Base-by-base conservation (phyloP, 1,284 basidiomycete species). In the Irpex sp. region DNA sequence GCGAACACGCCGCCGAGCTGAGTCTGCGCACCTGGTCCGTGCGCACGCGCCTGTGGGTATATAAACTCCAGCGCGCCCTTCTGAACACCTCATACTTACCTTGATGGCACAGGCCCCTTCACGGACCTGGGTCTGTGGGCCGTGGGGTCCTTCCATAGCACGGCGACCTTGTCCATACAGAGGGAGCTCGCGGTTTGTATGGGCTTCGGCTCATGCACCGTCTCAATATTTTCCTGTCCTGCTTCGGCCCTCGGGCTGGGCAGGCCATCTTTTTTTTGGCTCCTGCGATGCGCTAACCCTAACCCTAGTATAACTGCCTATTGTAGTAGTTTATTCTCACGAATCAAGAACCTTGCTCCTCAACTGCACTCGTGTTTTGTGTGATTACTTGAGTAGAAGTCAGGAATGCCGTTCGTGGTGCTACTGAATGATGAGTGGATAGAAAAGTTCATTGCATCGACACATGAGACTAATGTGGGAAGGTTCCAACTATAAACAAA, bases 141-240 rank as follows among this genome's bases (percentile, higher is more conserved):
- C 67, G 73, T 73, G 62, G 77, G 78, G 76, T 69, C 70, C 74
- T 80, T 79, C 79, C 84, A 86, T 86, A 85, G 85, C 85, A 86
- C 85, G 85, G 85, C 85, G 85, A 87, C 85, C 84, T 71, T 85
- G 84, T 85, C 84, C 85, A 55, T 44, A 44, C 75, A 76, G 70
- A 70, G 74, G 73, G 70, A 60, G 66, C 75, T 75, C 75, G 75
- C 73, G 80, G 81, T 76, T 85, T 86, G 85, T 85, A 82, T 84
- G 83, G 75, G 81, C 81, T 44, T 44, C 77, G 84, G 83, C 77
- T 81, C 80, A 83, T 86, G 84, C 82, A 85, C 79, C 79, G 83
- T 86, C 85, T 77, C 69, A 86, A 87, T 87, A 87, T 87, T 87
- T 87, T 78, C 84, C 85, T 77, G 84, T 84, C 79, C 81, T 77